Evolutionary conservation across 352 stramenopile genomes (phyloP).

Genomic region (Globisporangium nunn): DNA sequence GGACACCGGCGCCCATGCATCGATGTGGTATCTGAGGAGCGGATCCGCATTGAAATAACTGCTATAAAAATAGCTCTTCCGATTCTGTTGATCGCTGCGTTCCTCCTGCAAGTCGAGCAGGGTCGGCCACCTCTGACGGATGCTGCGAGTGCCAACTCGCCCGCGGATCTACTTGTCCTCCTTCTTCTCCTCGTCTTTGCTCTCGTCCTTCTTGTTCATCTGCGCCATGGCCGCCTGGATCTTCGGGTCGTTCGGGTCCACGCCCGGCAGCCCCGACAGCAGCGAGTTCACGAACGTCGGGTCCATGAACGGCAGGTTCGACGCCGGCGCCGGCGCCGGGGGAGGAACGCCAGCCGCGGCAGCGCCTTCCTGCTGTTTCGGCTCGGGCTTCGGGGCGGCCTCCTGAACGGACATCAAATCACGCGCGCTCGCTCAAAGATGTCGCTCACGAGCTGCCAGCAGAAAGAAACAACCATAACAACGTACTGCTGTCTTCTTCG

Average conservation of each 20-base stretch:
- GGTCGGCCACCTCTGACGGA: too few relatives aligned
- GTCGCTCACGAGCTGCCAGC: not conserved
- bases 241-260: slow-evolving; percentile 90
- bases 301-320: slow-evolving; percentile 86
- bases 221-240: slow-evolving; percentile 88
- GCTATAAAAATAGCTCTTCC: too few relatives aligned
- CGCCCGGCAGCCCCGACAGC: slow-evolving; percentile 80
- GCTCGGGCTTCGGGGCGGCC: slow-evolving; percentile 14
- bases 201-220: slow-evolving; percentile 76
- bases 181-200: slow-evolving; percentile 82
- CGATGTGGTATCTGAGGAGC: too few relatives aligned
- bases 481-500: slow-evolving; percentile 5
- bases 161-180: slow-evolving; percentile 53
- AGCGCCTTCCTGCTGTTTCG: slow-evolving; percentile 10
- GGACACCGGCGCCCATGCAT: too few relatives aligned
- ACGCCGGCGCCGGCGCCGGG: slow-evolving; percentile 30
- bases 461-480: not conserved
- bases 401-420: not conserved
- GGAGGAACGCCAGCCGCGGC: slow-evolving; percentile 28
- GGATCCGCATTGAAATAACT: too few relatives aligned
- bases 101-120: too few relatives aligned
- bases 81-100: too few relatives aligned
- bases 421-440: not conserved
- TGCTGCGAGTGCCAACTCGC: not conserved
- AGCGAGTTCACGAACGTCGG: slow-evolving; percentile 87